phyloP scores from a whole-genome alignment of 371 early-diverging fungal genomes.

The Mortierella sp. region DNA sequence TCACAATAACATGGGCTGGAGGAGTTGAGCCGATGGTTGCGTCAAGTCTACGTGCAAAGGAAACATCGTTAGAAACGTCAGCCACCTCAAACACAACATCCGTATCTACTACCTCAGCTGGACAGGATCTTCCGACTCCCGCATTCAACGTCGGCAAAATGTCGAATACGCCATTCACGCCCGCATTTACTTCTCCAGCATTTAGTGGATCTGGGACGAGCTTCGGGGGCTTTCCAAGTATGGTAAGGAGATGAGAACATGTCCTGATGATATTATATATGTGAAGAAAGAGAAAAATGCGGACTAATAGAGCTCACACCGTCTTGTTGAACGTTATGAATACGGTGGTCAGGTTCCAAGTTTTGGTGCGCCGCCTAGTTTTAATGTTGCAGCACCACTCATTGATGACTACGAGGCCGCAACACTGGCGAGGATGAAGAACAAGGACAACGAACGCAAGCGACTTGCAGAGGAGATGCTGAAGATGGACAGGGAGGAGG shows the following conservation, averaged over 20 bases:
- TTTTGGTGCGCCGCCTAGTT: conserved; percentile 24
- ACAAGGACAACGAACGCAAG: conserved; percentile 43
- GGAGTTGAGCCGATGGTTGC: conserved; percentile 29
- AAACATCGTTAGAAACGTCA: neutral
- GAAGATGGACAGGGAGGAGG: conserved; percentile 37
- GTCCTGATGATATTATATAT: too few relatives aligned
- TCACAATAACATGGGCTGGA: conserved; percentile 41
- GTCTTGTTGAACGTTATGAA: neutral
- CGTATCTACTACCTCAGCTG: conserved; percentile 1
- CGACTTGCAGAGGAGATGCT: conserved; percentile 50
- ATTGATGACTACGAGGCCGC: conserved; percentile 46
- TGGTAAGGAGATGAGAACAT: conserved; percentile 5
- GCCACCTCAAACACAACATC: conserved; percentile 2
- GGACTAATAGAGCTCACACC: too few relatives aligned
- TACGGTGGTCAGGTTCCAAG: conserved; percentile 20
- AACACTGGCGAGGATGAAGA: conserved; percentile 40
- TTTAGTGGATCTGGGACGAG: conserved; percentile 11
- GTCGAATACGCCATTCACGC: conserved; percentile 12
- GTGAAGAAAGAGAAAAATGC: neutral
- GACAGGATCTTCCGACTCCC: conserved; percentile 1
- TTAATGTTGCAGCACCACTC: conserved; percentile 10
- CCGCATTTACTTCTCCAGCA: conserved; percentile 25
- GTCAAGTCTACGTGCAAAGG: conserved; percentile 22
- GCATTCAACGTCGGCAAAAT: conserved; percentile 31
- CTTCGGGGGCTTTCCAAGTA: conserved; percentile 17